Base-by-base conservation (phyloP, 2,329 filamentous ascomycete genomes). In the Apiospora rasikravindrae region DNA sequence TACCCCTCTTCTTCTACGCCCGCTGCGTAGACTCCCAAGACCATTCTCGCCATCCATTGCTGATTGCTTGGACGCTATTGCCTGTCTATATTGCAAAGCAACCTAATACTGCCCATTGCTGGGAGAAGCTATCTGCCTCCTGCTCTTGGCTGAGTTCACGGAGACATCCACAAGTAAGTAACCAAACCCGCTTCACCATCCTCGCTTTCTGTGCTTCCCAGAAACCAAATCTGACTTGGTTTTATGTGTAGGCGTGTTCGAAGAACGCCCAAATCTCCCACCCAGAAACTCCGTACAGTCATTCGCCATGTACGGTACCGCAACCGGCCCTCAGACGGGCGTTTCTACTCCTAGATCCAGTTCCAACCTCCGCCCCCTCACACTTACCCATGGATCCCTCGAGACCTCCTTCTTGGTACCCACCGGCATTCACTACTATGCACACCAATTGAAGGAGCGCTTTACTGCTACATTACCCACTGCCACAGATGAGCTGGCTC, bases 331-430 rank as follows among this genome's bases (percentile, higher is more conserved):
- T 74, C 95, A 98, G 85, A 99, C 96, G 86, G 96, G 96, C 85
- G 95, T 98, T 81, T 97, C 95, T 77, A 99, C 96, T 78, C 96
- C 96, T 78, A 93, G 96, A 85, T 98, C 96, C 72, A 96, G 94
- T 78, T 92, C 95, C 77, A 98, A 96, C 76, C 91, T 98, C 77
- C 94, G 96, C 77, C 96, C 96, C 75, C 91, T 99, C 81, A 94
- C 93, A 79, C 89, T 99, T 80, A 89, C 91, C 76, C 96, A 99
- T 84, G 96, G 97, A 82, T 94, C 94, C 71, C 95, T 99, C 85
- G 96, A 99, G 84, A 94, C 97, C 80, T 96, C 94, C 70, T 96
- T 99, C 83, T 92, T 98, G 80, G 93, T 99, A 81, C 96, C 96
- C 73, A 98, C 96, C 77, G 94, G 92, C 80, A 91, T 98, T 75